These are phyloP conservation scores for Zopfia rhizophila DNA, from an alignment of 2,329 filamentous ascomycete species.

Conservation along the genomic window DNA sequence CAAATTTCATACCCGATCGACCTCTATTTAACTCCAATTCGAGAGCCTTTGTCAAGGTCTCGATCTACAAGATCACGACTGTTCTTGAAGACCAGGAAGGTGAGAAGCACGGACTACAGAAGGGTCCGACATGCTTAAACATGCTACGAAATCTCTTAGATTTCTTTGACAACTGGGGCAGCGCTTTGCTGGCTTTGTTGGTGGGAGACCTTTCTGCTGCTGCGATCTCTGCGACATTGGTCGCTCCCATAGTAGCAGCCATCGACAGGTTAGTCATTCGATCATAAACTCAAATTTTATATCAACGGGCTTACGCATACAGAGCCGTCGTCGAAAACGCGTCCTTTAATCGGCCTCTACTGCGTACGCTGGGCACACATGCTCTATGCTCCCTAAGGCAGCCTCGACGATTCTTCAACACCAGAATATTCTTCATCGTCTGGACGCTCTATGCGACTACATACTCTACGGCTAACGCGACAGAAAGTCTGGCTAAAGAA, in stretches of 20 bases:
- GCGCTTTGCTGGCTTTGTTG: constrained; percentile 23
- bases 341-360: constrained; percentile 26
- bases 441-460: constrained; percentile 42
- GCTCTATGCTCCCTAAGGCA: constrained; percentile 33
- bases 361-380: constrained; percentile 29
- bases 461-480: constrained; percentile 37
- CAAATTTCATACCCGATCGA: no score
- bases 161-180: no score
- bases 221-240: constrained; percentile 35
- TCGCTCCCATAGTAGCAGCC: constrained; percentile 36
- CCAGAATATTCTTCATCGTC: constrained; percentile 40
- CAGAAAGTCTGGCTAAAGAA: constrained; percentile 30
- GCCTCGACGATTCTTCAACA: constrained; percentile 35
- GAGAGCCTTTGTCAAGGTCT: constrained; percentile 9
- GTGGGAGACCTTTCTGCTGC: constrained; percentile 38
- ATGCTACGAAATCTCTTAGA: no score
- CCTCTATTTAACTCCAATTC: constrained; percentile 18
- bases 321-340: constrained; percentile 40
- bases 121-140: no score
- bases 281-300: background rate
- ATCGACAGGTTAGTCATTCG: constrained; percentile 37
- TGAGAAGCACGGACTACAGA: no score
- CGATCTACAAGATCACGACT: no score
- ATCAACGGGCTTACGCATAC: background rate
- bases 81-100: no score